Evolutionary conservation across 2,329 filamentous ascomycete genomes (phyloP).

Genomic region (Trichoderma citrinoviride): DNA sequence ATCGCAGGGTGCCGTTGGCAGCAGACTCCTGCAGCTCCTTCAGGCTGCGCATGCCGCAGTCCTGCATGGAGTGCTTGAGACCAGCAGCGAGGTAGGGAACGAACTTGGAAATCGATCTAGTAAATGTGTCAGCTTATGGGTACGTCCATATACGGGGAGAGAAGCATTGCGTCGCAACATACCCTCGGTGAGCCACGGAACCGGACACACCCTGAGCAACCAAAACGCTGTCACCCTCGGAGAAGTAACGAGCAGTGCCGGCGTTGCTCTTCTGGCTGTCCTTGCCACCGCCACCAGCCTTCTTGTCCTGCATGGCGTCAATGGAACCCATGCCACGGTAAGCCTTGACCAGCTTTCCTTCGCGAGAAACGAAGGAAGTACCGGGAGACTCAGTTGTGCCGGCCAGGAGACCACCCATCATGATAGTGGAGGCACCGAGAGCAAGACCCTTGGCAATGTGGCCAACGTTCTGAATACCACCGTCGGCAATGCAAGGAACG

Average conservation of each 20-base stretch:
- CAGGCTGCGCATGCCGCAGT: slow-evolving; percentile 83
- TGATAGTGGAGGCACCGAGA: slow-evolving; percentile 89
- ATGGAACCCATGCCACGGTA: slow-evolving; percentile 99
- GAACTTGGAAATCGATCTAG: slow-evolving; percentile 86
- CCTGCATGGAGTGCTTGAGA: slow-evolving; percentile 95
- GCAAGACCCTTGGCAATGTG: slow-evolving; percentile 98
- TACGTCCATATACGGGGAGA: slow-evolving; percentile 21
- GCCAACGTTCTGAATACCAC: slow-evolving; percentile 96
- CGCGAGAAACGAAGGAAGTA: slow-evolving; percentile 91
- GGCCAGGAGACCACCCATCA: slow-evolving; percentile 98
- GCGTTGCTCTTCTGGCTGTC: slow-evolving; percentile 82
- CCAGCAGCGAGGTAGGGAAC: slow-evolving; percentile 93
- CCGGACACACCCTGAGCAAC: slow-evolving; percentile 97
- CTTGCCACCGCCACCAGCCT: slow-evolving; percentile 72
- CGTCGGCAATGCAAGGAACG: slow-evolving; percentile 96
- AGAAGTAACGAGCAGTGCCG: slow-evolving; percentile 97
- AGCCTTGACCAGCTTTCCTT: slow-evolving; percentile 97
- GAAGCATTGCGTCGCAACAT: slow-evolving; percentile 29
- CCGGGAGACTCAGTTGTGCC: slow-evolving; percentile 97
- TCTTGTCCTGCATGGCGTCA: slow-evolving; percentile 99
- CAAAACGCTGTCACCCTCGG: slow-evolving; percentile 88
- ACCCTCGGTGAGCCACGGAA: slow-evolving; percentile 72
- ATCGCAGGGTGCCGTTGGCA: slow-evolving; percentile 71
- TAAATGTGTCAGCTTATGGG: slow-evolving; percentile 30
- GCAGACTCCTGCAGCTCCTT: slow-evolving; percentile 74